Conservation (phyloP, 2,329 filamentous ascomycete genomes). For the Neonectria sp. region DNA sequence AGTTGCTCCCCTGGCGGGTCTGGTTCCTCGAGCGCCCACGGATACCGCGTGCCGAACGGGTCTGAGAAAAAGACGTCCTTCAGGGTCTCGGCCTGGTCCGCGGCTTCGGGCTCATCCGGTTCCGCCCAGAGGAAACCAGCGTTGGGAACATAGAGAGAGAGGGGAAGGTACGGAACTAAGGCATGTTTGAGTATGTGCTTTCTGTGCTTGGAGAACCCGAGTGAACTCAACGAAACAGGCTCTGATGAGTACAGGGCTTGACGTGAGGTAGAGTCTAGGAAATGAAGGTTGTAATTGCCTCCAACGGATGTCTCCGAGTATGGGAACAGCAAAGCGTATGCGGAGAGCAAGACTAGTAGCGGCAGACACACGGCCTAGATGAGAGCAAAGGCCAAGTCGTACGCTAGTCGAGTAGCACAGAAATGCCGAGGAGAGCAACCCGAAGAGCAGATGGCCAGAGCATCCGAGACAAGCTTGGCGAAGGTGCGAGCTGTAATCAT, state of each 20-base stretch:
- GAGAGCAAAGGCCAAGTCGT: background rate
- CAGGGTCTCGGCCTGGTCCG: background rate
- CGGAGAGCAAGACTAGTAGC: background rate
- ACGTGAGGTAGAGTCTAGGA: background rate
- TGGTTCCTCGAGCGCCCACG: background rate
- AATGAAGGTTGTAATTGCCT: background rate
- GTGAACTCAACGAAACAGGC: background rate
- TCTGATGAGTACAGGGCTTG: background rate
- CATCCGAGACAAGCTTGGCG: background rate
- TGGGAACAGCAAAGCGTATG: background rate
- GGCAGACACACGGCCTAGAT: background rate
- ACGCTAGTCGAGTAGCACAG: background rate
- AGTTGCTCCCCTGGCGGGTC: background rate
- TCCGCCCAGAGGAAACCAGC: background rate
- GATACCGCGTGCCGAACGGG: background rate
- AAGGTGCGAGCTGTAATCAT: background rate
- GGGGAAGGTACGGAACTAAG: background rate
- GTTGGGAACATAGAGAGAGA: background rate
- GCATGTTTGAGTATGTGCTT: constrained; percentile 1
- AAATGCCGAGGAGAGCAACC: background rate
- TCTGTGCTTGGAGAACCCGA: background rate
- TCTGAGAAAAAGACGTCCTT: background rate
- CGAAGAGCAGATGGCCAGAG: background rate
- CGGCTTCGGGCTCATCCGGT: background rate
- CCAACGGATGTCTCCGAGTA: background rate